A percentile compares a stretch with the other conserved stretches of the same genome.
Evolutionary conservation across 108 stramenopile genomes (phyloP).

Genomic region (Aurantiochytrium sp.): DNA sequence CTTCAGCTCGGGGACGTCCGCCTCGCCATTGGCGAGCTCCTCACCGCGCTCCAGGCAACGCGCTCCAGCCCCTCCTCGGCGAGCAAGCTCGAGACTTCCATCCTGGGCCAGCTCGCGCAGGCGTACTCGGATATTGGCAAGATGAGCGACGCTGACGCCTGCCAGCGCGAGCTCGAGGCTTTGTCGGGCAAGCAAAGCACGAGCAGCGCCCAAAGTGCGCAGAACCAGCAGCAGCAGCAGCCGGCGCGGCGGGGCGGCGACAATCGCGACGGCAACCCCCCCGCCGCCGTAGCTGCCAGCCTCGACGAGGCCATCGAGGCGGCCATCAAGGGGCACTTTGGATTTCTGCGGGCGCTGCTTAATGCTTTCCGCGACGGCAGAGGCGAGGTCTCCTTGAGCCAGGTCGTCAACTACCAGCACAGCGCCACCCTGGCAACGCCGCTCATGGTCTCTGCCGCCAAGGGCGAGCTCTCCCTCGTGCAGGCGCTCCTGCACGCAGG

Average conservation of each 20-base stretch:
- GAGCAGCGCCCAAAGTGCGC: too few relatives aligned
- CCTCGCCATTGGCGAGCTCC: neutral
- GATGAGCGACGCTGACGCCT: neutral
- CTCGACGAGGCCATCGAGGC: neutral
- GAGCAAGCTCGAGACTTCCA: neutral
- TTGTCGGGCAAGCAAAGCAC: neutral
- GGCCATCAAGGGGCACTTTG: neutral
- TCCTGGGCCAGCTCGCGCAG: neutral
- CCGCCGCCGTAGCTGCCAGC: neutral
- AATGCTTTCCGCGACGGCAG: neutral
- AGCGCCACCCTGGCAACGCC: neutral
- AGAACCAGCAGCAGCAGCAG: too few relatives aligned
- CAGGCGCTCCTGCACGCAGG: slow-evolving; percentile 5
- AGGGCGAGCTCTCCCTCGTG: neutral
- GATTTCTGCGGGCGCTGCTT: neutral
- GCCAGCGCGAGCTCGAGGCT: neutral
- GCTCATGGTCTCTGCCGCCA: neutral
- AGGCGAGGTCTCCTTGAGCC: neutral
- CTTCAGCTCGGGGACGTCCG: slow-evolving; percentile 7
- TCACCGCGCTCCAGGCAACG: neutral
- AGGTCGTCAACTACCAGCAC: neutral
- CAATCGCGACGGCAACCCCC: neutral
- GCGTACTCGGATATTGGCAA: slow-evolving; percentile 10
- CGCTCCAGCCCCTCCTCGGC: neutral
- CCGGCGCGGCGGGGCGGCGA: neutral